A percentile compares a stretch with the other conserved stretches of the same genome.
Conservation (phyloP, 768 basidiomycete species). For the Boletus vermiculosoides region DNA sequence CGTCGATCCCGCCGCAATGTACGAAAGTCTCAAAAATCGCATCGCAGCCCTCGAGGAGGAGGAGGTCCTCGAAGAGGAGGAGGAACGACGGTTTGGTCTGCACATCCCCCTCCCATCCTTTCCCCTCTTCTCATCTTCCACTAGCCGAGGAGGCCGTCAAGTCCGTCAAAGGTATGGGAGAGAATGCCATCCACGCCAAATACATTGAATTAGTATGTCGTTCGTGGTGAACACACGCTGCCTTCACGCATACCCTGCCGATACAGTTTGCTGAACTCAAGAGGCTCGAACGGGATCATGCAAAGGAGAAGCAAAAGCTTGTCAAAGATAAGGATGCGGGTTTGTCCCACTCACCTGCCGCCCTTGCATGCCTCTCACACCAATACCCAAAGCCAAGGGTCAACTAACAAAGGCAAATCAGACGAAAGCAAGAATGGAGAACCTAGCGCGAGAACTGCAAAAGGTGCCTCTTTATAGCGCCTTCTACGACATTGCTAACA, state of each 20-base stretch:
- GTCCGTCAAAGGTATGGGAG: slow-evolving; percentile 77
- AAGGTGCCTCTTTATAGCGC: slow-evolving; percentile 50
- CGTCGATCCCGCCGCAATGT: slow-evolving; percentile 82
- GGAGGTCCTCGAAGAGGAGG: slow-evolving; percentile 83
- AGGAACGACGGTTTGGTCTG: slow-evolving; percentile 75
- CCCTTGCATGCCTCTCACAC: slow-evolving; percentile 17
- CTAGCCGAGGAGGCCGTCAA: slow-evolving; percentile 87
- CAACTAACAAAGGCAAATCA: slow-evolving; percentile 87
- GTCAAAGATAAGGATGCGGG: slow-evolving; percentile 90
- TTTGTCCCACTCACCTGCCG: slow-evolving; percentile 31
- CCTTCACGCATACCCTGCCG: slow-evolving; percentile 25
- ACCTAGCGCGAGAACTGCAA: slow-evolving; percentile 83
- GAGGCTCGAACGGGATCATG: slow-evolving; percentile 81
- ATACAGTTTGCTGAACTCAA: slow-evolving; percentile 84
- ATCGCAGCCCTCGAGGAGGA: slow-evolving; percentile 90
- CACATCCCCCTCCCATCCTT: slow-evolving; percentile 9
- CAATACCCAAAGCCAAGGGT: slow-evolving; percentile 57
- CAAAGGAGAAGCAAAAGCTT: slow-evolving; percentile 90
- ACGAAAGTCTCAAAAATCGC: slow-evolving; percentile 83
- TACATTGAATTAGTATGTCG: slow-evolving; percentile 80
- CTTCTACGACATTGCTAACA: slow-evolving; percentile 18
- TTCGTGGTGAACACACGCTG: slow-evolving; percentile 16
- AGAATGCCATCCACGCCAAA: slow-evolving; percentile 80
- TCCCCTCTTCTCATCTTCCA: slow-evolving; percentile 14
- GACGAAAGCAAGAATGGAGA: slow-evolving; percentile 88